Conservation (phyloP, 2,329 filamentous ascomycete genomes). For the Pestalotiopsis sp. region DNA sequence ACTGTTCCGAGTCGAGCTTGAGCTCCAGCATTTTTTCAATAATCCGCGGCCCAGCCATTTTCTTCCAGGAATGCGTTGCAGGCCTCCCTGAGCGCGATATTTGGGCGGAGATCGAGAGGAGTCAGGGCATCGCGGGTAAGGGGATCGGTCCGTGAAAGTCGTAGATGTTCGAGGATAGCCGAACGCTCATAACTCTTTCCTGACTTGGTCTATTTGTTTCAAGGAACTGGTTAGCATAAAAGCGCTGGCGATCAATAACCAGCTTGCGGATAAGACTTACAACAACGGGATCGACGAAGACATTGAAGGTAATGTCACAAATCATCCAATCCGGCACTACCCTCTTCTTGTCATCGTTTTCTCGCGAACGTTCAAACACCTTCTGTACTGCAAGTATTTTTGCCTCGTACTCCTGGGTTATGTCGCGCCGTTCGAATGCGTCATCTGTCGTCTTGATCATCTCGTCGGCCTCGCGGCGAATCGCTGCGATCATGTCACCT, state of each 20-base stretch:
- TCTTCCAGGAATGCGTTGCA: slow-evolving; percentile 83
- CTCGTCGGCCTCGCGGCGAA: slow-evolving; percentile 51
- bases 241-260: not conserved
- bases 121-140: slow-evolving; percentile 77
- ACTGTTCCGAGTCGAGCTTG: not conserved
- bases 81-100: slow-evolving; percentile 78
- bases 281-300: slow-evolving; percentile 73
- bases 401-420: slow-evolving; percentile 47
- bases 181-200: slow-evolving; percentile 90
- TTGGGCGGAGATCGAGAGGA: slow-evolving; percentile 74
- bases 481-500: slow-evolving; percentile 55
- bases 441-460: slow-evolving; percentile 29
- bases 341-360: slow-evolving; percentile 46
- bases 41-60: slow-evolving; percentile 94
- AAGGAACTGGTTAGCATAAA: not conserved
- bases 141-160: slow-evolving; percentile 75
- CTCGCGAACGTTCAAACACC: slow-evolving; percentile 56
- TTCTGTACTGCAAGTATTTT: slow-evolving; percentile 48
- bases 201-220: slow-evolving; percentile 66
- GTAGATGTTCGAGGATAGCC: slow-evolving; percentile 84
- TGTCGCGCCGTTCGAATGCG: slow-evolving; percentile 46
- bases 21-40: slow-evolving; percentile 51
- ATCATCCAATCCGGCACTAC: slow-evolving; percentile 77
- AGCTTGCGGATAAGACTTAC: slow-evolving; percentile 38
- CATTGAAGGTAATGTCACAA: slow-evolving; percentile 74